Conservation (phyloP, 371 early-diverging fungal species). For the Capillidium rhysosporum region DNA sequence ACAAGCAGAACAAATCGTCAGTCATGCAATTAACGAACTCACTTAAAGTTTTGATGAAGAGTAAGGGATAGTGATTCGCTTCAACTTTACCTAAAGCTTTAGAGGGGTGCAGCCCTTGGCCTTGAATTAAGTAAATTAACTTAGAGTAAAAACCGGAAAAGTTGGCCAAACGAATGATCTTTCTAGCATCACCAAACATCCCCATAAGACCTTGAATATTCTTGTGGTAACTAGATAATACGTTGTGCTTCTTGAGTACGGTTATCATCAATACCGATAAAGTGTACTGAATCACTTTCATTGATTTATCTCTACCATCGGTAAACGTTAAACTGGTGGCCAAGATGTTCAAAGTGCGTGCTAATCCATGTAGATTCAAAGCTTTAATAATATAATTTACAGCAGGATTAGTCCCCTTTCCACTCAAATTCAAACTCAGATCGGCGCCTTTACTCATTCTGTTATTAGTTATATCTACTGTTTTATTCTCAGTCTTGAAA, state of each 20-base stretch:
- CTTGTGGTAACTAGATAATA: slow-evolving; percentile 15
- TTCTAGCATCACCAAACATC: slow-evolving; percentile 47
- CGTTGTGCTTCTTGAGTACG: slow-evolving; percentile 17
- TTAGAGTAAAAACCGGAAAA: slow-evolving; percentile 26
- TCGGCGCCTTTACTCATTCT: no score
- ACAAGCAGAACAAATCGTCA: slow-evolving; percentile 54
- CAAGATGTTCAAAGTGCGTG: neutral
- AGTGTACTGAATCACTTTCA: slow-evolving; percentile 55
- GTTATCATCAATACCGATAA: slow-evolving; percentile 37
- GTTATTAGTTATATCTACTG: no score
- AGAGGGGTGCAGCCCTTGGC: slow-evolving; percentile 2
- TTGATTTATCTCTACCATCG: slow-evolving; percentile 66
- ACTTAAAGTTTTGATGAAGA: slow-evolving; percentile 2
- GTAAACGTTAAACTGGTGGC: slow-evolving; percentile 19
- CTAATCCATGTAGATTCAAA: neutral
- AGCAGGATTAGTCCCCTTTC: no score
- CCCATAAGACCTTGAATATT: slow-evolving; percentile 28
- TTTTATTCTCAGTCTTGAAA: no score
- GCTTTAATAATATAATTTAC: neutral
- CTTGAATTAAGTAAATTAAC: neutral
- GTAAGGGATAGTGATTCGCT: neutral
- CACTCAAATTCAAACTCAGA: no score
- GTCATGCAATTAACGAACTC: slow-evolving; percentile 37
- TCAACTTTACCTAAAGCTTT: neutral
- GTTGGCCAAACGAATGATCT: slow-evolving; percentile 43